These are phyloP conservation scores for Hygrophila difformis DNA, from an alignment of 257 asterid genomes.

Conservation along the genomic window DNA sequence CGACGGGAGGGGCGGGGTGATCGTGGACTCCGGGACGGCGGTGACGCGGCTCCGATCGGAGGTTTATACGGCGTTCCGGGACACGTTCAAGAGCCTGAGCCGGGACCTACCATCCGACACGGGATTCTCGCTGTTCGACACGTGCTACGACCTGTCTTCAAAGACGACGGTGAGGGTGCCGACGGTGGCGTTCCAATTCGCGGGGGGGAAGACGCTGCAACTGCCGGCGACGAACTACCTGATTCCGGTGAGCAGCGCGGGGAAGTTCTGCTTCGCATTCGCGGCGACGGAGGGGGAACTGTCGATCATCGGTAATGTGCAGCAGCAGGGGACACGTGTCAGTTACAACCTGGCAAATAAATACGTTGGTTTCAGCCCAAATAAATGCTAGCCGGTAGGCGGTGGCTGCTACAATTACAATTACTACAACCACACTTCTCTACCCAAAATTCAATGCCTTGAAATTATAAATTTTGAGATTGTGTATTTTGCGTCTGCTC, in stretches of 20 bases:
- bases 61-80: conserved; percentile 45
- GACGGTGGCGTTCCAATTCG: conserved; percentile 45
- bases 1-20: conserved; percentile 68
- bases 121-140: conserved; percentile 52
- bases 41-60: conserved; percentile 51
- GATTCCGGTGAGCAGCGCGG: conserved; percentile 46
- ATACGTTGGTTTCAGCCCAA: conserved; percentile 51
- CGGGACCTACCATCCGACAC: conserved; percentile 20
- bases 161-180: conserved; percentile 43
- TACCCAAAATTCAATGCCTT: no score
- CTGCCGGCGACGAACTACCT: conserved; percentile 50
- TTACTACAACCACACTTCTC: no score
- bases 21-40: conserved; percentile 89
- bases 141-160: conserved; percentile 57
- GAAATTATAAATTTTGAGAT: no score
- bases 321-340: conserved; percentile 92
- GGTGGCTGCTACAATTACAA: no score
- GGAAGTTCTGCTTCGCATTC: conserved; percentile 68
- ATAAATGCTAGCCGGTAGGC: conserved; percentile 81
- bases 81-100: conserved; percentile 31
- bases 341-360: conserved; percentile 46
- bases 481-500: no score
- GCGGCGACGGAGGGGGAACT: conserved; percentile 44
- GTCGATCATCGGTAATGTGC: conserved; percentile 73
- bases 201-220: conserved; percentile 35